Base-by-base conservation (phyloP, 345 rosid species). In the Hypericum perforatum region DNA sequence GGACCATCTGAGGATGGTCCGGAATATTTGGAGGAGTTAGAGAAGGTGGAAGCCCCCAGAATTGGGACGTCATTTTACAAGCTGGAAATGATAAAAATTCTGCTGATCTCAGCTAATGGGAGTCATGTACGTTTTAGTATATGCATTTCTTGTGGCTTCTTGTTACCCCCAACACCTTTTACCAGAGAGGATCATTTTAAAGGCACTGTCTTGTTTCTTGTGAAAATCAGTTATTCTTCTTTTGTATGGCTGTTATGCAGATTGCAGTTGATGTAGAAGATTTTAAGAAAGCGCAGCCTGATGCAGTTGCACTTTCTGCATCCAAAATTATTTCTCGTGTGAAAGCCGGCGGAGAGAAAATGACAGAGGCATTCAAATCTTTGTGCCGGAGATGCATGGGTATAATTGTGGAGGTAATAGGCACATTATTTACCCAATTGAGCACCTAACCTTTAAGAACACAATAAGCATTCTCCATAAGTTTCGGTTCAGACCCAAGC, bases 341-440 rank as follows among this genome's bases (percentile, higher is more conserved):
- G 53, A 83, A 88, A 70, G 84, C 82, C 53, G 77, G 71, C 43
- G 85, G 90, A 61, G 90, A 82, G 53, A 80, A 77, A 56, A 65
- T 78, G 37, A 61, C 64, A 0, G 77, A 80, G 66, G 91, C 95
- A 16, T 78, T 92, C 41, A 81, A 63, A 54, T 84, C 96, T 52
- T 54, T 92, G 49, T 88, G 98, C 65, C 85, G 82, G 75, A 83
- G 86, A 77, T 72, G 77, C 57, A 83, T 81, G 67, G 80, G 89
- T 46, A 76, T 92, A 45, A 94, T 74, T 67, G 95, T 80, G 16
- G 96, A 92, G 96, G 98, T 92, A 81, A 76, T 14, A 49, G 11
- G 11, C 14, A 14, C 16, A 11, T 42, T 52, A 16, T 65, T 39
- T 7, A 22, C 32, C 32, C 32, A 22, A 22, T 22, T 22, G 32